A percentile compares a stretch with the other conserved stretches of the same genome.
Conservation (phyloP, 2,329 filamentous ascomycete genomes). For the Cladosporium sp. region DNA sequence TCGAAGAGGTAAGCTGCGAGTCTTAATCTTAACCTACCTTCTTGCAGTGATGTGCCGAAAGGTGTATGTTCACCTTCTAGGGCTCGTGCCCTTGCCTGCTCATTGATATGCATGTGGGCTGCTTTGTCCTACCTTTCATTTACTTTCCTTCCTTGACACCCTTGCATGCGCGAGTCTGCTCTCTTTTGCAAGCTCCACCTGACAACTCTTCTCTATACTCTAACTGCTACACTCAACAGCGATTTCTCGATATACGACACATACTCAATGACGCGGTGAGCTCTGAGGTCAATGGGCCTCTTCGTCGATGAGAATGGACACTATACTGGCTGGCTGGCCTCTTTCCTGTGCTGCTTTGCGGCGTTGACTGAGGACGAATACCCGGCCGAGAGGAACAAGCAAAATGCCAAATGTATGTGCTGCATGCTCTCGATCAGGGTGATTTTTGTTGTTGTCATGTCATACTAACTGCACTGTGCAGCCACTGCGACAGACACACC, state of each 20-base stretch:
- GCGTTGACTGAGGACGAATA: constrained; percentile 28
- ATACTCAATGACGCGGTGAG: constrained; percentile 13
- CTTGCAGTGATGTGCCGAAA: background rate
- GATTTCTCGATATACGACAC: background rate
- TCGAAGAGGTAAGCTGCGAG: background rate
- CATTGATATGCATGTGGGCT: constrained; percentile 4
- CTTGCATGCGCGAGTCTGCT: constrained; percentile 1
- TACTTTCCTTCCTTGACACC: background rate
- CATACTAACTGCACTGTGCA: background rate
- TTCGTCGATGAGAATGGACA: constrained; percentile 26
- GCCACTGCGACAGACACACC: background rate
- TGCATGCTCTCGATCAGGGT: background rate
- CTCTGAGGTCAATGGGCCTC: constrained; percentile 29
- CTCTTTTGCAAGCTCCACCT: background rate
- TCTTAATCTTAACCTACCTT: background rate
- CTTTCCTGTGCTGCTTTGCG: constrained; percentile 31
- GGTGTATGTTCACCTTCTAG: background rate
- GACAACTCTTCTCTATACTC: constrained; percentile 5
- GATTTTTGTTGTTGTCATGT: background rate
- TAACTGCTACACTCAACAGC: constrained; percentile 4
- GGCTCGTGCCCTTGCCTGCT: constrained; percentile 12
- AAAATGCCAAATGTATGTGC: constrained; percentile 15
- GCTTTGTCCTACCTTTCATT: constrained; percentile 11
- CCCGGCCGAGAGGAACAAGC: constrained; percentile 17
- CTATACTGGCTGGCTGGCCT: constrained; percentile 31